These are phyloP conservation scores for Fusarium sublunatum DNA, from an alignment of 2,329 filamentous ascomycete genomes.

Conservation along the genomic window DNA sequence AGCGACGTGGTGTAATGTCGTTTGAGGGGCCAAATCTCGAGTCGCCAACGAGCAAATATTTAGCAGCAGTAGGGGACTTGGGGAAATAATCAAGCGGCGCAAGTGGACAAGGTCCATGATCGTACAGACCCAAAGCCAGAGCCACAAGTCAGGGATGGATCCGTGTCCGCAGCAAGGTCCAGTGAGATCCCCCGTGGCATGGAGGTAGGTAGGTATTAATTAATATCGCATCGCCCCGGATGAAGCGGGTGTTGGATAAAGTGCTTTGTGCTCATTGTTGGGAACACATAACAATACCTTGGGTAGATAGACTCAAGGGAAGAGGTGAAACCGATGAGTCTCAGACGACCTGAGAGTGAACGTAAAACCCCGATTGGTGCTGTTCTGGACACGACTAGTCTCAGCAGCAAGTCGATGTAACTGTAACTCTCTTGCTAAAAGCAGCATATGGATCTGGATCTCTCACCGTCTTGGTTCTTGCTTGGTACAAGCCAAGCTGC, in stretches of 20 bases:
- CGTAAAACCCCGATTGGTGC: slow-evolving; percentile 41
- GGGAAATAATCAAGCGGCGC: background rate
- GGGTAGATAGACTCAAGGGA: background rate
- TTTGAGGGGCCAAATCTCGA: background rate
- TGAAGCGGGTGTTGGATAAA: slow-evolving; percentile 30
- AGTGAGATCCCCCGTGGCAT: too few species aligned
- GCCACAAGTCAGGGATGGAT: slow-evolving; percentile 9
- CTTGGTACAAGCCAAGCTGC: slow-evolving; percentile 7
- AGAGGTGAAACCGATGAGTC: background rate
- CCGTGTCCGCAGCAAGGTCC: slow-evolving; percentile 7
- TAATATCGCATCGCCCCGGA: slow-evolving; percentile 22
- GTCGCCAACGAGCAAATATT: background rate
- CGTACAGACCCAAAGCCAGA: slow-evolving; percentile 22
- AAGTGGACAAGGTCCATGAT: slow-evolving; percentile 19
- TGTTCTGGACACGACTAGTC: slow-evolving; percentile 18
- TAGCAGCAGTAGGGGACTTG: too few species aligned
- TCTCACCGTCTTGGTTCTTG: slow-evolving; percentile 39
- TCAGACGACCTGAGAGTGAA: background rate
- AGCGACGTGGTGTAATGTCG: slow-evolving; percentile 27
- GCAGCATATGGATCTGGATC: slow-evolving; percentile 16
- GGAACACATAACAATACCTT: slow-evolving; percentile 9
- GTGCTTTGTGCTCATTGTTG: slow-evolving; percentile 24
- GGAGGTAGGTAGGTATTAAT: slow-evolving; percentile 19
- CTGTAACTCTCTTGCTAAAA: too few species aligned
- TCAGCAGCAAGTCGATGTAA: slow-evolving; percentile 1